phyloP scores from a whole-genome alignment of 108 stramenopile species.

The Skeletonema potamos region DNA sequence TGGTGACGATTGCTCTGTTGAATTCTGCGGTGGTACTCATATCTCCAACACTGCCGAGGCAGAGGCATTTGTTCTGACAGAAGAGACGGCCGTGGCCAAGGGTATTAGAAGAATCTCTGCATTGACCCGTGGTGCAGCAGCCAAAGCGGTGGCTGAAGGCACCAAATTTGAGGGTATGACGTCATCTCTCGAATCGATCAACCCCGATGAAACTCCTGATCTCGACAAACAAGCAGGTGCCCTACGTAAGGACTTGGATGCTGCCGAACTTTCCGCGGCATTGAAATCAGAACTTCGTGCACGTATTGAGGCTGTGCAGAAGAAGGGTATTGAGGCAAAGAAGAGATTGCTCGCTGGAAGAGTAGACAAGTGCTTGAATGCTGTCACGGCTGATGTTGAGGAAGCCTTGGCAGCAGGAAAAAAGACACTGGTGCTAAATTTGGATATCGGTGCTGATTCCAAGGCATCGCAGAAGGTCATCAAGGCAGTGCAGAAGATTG shows the following conservation, averaged over 20 bases:
- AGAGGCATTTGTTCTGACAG: constrained; percentile 74
- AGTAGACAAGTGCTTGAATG: constrained; percentile 64
- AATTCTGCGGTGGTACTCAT: constrained; percentile 91
- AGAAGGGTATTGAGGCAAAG: constrained; percentile 81
- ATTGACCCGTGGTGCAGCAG: constrained; percentile 66
- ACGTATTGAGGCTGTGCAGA: constrained; percentile 81
- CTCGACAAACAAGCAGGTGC: constrained; percentile 83
- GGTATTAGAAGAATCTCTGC: constrained; percentile 83
- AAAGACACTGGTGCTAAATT: constrained; percentile 65
- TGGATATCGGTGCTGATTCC: constrained; percentile 90
- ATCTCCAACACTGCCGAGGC: constrained; percentile 81
- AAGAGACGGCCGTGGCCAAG: constrained; percentile 87
- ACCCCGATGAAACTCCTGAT: constrained; percentile 45
- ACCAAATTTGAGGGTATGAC: constrained; percentile 51
- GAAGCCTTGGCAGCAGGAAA: constrained; percentile 53
- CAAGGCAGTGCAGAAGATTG: constrained; percentile 83
- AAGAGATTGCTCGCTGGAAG: constrained; percentile 75
- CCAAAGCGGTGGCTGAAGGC: constrained; percentile 63
- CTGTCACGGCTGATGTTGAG: constrained; percentile 54
- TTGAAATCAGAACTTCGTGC: constrained; percentile 80
- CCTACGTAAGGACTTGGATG: constrained; percentile 81
- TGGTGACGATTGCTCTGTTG: constrained; percentile 87
- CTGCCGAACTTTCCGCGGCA: constrained; percentile 70
- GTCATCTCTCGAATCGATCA: constrained; percentile 53
- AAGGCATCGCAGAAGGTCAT: constrained; percentile 92